Conservation (phyloP, 306 rosid species). For the Fragaria ananassa region DNA sequence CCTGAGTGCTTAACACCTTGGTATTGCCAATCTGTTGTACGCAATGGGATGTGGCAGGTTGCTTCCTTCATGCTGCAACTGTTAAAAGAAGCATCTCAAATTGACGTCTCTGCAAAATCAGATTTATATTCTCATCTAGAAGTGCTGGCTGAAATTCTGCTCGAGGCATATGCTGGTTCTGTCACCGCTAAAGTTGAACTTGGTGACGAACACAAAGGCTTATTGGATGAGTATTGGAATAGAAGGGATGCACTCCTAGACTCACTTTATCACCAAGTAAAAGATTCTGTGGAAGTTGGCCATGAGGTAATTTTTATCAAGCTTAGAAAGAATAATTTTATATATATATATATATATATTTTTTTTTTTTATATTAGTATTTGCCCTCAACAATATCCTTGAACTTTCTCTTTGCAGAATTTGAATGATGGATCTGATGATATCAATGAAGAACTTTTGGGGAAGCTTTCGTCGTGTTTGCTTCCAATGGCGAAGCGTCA, state of each 20-base stretch:
- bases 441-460: slow-evolving; percentile 46
- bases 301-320: slow-evolving; percentile 41
- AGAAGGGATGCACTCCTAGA: slow-evolving; percentile 80
- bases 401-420: slow-evolving; percentile 50
- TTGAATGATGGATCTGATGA: slow-evolving; percentile 46
- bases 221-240: slow-evolving; percentile 76
- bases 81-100: slow-evolving; percentile 60
- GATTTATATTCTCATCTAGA: slow-evolving; percentile 68
- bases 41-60: slow-evolving; percentile 77
- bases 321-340: neutral
- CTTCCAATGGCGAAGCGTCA: slow-evolving; percentile 78
- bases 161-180: slow-evolving; percentile 87
- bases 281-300: slow-evolving; percentile 50
- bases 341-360: too few species aligned
- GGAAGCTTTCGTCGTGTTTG: slow-evolving; percentile 57
- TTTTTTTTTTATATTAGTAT: too few species aligned
- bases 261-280: slow-evolving; percentile 62
- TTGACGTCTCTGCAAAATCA: slow-evolving; percentile 54
- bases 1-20: slow-evolving; percentile 90
- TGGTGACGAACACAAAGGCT: slow-evolving; percentile 70
- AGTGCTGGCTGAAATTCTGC: slow-evolving; percentile 72
- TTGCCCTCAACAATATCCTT: too few species aligned
- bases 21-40: slow-evolving; percentile 78
- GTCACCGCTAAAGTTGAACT: slow-evolving; percentile 78
- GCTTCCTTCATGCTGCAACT: slow-evolving; percentile 74